Percentiles rank a stretch among this genome's conserved stretches.
Conservation (phyloP, 495 filamentous ascomycete genomes). For the Penicillium malachiteum region DNA sequence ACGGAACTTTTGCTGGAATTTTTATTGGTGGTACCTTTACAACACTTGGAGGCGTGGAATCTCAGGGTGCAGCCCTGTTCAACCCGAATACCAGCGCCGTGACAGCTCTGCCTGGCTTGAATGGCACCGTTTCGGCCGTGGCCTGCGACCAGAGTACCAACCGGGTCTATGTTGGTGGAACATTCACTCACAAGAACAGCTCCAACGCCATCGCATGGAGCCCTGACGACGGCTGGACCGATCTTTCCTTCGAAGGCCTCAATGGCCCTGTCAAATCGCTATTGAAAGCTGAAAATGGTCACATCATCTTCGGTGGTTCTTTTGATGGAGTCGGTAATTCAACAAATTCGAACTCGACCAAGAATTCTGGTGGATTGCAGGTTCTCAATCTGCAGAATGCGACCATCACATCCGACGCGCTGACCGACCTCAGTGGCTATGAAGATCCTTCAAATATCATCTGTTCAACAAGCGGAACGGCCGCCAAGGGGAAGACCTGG, state of each 20-base stretch:
- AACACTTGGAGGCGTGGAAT: slow-evolving; percentile 73
- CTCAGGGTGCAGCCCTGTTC: slow-evolving; percentile 77
- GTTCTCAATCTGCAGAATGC: slow-evolving; percentile 80
- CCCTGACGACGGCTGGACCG: slow-evolving; percentile 66
- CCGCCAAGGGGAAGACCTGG: slow-evolving; percentile 76
- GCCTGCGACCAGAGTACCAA: slow-evolving; percentile 80
- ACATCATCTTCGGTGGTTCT: slow-evolving; percentile 88
- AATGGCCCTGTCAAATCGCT: slow-evolving; percentile 92
- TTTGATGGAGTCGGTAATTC: slow-evolving; percentile 90
- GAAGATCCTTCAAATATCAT: slow-evolving; percentile 79
- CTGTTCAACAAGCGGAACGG: slow-evolving; percentile 66
- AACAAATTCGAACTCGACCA: slow-evolving; percentile 44
- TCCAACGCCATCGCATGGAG: slow-evolving; percentile 89
- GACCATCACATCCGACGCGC: slow-evolving; percentile 63
- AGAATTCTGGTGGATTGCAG: slow-evolving; percentile 57
- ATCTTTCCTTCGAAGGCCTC: slow-evolving; percentile 88
- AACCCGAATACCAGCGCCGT: slow-evolving; percentile 66
- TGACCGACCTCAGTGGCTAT: slow-evolving; percentile 62
- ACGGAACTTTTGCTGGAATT: slow-evolving; percentile 69
- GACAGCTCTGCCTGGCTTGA: slow-evolving; percentile 72
- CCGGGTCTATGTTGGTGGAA: slow-evolving; percentile 87
- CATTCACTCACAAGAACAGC: slow-evolving; percentile 73
- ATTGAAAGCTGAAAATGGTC: slow-evolving; percentile 69
- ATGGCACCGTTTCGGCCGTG: slow-evolving; percentile 75
- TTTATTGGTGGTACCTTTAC: slow-evolving; percentile 95